These are phyloP conservation scores for Daucus carota DNA, from an alignment of 129 eudicot genomes.

Conservation along the genomic window DNA sequence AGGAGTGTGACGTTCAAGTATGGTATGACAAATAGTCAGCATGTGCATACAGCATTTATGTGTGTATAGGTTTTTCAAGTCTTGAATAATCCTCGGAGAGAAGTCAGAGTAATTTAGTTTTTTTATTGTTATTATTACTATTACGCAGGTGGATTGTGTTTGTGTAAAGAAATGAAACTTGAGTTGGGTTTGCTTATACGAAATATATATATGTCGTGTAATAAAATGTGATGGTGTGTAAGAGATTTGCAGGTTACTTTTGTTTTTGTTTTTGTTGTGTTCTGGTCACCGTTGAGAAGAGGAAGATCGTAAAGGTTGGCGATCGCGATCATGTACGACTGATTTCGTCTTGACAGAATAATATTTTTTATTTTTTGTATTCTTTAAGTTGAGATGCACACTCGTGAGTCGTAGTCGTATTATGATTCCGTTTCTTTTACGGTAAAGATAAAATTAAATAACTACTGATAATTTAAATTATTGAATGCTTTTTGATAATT, in stretches of 20 bases:
- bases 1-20: neutral
- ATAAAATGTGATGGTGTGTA: neutral
- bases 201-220: neutral
- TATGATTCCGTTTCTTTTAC: no score
- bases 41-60: neutral
- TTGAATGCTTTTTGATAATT: no score
- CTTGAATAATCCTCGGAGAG: neutral
- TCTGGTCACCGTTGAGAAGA: neutral
- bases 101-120: neutral
- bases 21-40: neutral
- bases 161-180: neutral
- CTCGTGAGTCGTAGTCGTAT: no score
- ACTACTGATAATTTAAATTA: no score
- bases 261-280: neutral
- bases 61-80: neutral
- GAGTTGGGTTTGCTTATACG: neutral
- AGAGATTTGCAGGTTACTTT: neutral
- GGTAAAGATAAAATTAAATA: no score
- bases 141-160: neutral
- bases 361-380: no score
- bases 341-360: no score
- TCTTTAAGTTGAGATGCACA: no score
- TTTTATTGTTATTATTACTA: neutral
- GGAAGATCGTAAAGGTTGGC: neutral
- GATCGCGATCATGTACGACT: no score